These are phyloP conservation scores for Choiromyces venosus DNA, from an alignment of 495 filamentous ascomycete species.

Conservation along the genomic window DNA sequence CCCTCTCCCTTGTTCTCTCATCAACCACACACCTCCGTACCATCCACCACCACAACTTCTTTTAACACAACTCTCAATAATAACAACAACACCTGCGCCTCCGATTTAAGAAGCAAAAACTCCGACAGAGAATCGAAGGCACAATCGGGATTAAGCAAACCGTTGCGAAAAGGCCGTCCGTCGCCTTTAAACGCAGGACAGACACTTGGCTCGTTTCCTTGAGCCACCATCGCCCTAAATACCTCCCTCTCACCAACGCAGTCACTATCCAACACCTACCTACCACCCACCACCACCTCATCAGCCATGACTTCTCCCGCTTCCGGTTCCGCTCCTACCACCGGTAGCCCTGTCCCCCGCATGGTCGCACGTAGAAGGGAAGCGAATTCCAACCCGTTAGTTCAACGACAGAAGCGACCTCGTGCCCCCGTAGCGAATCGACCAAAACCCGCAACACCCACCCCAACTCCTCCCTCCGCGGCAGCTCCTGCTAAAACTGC, in stretches of 20 bases:
- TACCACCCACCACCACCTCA: background rate
- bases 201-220: background rate
- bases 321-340: slow-evolving; percentile 2
- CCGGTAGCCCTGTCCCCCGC: slow-evolving; percentile 12
- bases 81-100: background rate
- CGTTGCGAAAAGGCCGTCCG: background rate
- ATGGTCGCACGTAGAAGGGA: slow-evolving; percentile 29
- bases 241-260: background rate
- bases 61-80: background rate
- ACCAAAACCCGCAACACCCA: slow-evolving; percentile 4
- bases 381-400: slow-evolving; percentile 34
- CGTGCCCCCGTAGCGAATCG: slow-evolving; percentile 15
- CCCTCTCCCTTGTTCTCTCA: slow-evolving; percentile 3
- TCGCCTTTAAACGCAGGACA: background rate
- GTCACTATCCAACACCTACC: background rate
- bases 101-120: background rate
- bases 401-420: slow-evolving; percentile 35
- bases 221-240: background rate
- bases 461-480: slow-evolving; percentile 9
- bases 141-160: background rate
- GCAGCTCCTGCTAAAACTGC: background rate
- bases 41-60: background rate
- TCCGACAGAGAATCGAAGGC: background rate
- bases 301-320: slow-evolving; percentile 9
- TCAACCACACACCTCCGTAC: background rate